phyloP scores from a whole-genome alignment of 2,329 filamentous ascomycete genomes.

The Colletotrichum limetticola region DNA sequence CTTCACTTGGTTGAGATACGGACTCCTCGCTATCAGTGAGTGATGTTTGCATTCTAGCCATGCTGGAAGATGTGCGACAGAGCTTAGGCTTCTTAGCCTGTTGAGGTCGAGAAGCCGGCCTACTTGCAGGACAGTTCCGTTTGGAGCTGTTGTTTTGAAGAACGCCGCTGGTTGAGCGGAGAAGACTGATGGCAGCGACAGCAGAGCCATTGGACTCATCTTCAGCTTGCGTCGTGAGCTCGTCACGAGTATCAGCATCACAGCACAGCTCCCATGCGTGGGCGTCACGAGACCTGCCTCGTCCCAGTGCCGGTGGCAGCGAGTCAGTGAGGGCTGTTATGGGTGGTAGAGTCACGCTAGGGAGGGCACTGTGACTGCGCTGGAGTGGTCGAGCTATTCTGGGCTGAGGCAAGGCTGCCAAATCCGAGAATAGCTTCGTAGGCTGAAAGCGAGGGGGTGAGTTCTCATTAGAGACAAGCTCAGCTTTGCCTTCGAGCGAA shows the following conservation, averaged over 20 bases:
- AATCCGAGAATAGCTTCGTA: slow-evolving; percentile 59
- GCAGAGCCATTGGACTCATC: slow-evolving; percentile 84
- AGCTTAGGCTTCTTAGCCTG: slow-evolving; percentile 71
- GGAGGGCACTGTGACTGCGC: slow-evolving; percentile 77
- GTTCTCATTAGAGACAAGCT: slow-evolving; percentile 77
- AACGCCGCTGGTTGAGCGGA: slow-evolving; percentile 73
- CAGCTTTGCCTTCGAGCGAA: slow-evolving; percentile 91
- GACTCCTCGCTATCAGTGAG: slow-evolving; percentile 2
- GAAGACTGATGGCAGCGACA: slow-evolving; percentile 81
- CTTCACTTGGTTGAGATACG: not conserved
- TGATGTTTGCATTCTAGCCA: slow-evolving; percentile 67
- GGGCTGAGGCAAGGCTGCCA: slow-evolving; percentile 58
- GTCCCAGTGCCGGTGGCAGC: slow-evolving; percentile 66
- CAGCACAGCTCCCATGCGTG: slow-evolving; percentile 93
- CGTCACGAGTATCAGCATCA: slow-evolving; percentile 81
- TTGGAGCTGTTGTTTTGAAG: slow-evolving; percentile 70
- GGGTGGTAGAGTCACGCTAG: slow-evolving; percentile 66
- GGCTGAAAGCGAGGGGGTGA: slow-evolving; percentile 73
- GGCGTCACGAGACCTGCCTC: slow-evolving; percentile 85
- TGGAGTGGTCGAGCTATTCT: slow-evolving; percentile 60
- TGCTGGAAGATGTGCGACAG: slow-evolving; percentile 68
- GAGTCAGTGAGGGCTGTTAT: slow-evolving; percentile 63
- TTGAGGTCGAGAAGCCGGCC: slow-evolving; percentile 40
- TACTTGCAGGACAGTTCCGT: slow-evolving; percentile 64
- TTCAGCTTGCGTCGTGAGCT: slow-evolving; percentile 83